Evolutionary conservation across 169 alveolate genomes (phyloP).

Genomic region (Miamiensis avidus): DNA sequence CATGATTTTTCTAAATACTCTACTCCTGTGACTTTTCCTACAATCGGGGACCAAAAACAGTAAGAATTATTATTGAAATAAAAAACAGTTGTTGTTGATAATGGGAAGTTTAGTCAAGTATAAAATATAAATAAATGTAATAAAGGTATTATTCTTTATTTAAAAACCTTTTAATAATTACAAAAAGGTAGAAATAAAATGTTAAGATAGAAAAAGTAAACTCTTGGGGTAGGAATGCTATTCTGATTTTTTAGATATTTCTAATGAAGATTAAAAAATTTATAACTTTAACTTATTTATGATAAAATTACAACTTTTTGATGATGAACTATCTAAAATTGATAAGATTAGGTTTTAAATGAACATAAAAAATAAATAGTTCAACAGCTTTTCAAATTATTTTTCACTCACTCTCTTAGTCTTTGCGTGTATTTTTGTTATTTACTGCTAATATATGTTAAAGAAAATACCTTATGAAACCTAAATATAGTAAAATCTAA

Average conservation of each 20-base stretch:
- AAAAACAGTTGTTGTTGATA: background rate
- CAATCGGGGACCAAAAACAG: background rate
- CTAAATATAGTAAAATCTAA: background rate
- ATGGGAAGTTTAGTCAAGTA: background rate
- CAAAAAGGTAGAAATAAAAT: background rate
- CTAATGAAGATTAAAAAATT: background rate
- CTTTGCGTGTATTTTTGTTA: background rate
- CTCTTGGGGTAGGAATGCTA: background rate
- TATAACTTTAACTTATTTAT: too few relatives aligned
- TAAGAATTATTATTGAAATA: too few relatives aligned
- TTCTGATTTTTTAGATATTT: too few relatives aligned
- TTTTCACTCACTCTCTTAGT: background rate
- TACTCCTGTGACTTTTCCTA: background rate
- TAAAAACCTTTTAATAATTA: too few relatives aligned
- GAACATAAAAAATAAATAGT: too few relatives aligned
- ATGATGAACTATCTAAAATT: background rate
- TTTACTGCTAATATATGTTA: background rate
- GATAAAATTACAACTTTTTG: background rate
- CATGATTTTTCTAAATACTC: background rate
- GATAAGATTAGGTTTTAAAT: background rate
- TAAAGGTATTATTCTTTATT: too few relatives aligned
- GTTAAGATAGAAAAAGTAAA: background rate
- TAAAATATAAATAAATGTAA: too few relatives aligned
- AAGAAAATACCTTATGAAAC: background rate
- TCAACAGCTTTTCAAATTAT: background rate